phyloP scores from a whole-genome alignment of 306 rosid species.

The Vigna trinervia region DNA sequence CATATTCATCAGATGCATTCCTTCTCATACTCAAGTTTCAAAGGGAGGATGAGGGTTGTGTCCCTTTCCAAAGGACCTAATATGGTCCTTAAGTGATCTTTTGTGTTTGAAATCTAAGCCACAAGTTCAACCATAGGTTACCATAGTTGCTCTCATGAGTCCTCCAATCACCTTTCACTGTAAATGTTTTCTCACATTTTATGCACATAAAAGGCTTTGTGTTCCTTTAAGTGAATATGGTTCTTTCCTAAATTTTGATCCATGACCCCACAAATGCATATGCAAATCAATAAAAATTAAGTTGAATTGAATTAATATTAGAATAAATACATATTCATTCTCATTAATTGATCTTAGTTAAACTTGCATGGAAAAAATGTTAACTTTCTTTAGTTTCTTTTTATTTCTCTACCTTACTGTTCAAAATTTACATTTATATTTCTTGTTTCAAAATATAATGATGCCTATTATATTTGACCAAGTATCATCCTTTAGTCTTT shows the following conservation, averaged over 20 bases:
- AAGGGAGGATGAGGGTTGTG: slow-evolving; percentile 63
- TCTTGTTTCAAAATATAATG: background rate
- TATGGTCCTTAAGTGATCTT: slow-evolving; percentile 87
- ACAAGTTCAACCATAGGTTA: slow-evolving; percentile 92
- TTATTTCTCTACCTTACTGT: background rate
- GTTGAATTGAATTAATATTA: background rate
- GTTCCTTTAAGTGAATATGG: slow-evolving; percentile 79
- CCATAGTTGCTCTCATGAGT: slow-evolving; percentile 97
- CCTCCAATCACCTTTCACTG: slow-evolving; percentile 96
- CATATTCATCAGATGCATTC: slow-evolving; percentile 76
- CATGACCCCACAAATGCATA: slow-evolving; percentile 99
- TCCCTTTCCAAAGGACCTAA: slow-evolving; percentile 83
- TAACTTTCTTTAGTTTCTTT: background rate
- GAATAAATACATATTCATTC: background rate
- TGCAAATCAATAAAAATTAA: slow-evolving; percentile 36
- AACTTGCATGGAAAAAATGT: background rate
- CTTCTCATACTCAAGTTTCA: slow-evolving; percentile 65
- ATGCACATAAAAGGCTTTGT: slow-evolving; percentile 81
- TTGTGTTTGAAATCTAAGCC: slow-evolving; percentile 95
- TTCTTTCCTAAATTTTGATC: slow-evolving; percentile 89
- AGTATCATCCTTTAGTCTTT: slow-evolving; percentile 2
- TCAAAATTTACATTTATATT: background rate
- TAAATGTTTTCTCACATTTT: slow-evolving; percentile 84
- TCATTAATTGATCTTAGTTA: background rate
- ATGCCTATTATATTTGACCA: slow-evolving; percentile 34